Conservation (phyloP, 106 monocot species). For the Amphibolis antarctica region DNA sequence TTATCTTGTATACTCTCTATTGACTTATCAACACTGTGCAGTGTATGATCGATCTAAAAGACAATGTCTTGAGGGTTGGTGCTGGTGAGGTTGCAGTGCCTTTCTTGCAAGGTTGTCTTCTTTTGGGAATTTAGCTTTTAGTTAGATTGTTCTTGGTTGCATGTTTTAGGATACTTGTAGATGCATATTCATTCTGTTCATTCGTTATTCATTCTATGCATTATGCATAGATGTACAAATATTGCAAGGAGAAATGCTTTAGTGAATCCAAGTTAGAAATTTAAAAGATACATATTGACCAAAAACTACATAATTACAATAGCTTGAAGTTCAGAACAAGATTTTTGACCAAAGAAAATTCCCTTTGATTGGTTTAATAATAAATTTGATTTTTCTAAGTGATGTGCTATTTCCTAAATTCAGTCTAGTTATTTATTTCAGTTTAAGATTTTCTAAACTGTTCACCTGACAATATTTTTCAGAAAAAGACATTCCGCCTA, state of each 20-base stretch:
- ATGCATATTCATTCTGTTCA: background rate
- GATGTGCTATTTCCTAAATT: background rate
- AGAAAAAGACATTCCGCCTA: conserved; percentile 92
- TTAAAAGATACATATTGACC: too few relatives aligned
- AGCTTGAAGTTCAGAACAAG: too few relatives aligned
- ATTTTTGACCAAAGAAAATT: too few relatives aligned
- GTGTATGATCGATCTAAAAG: conserved; percentile 98
- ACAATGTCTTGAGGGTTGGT: conserved; percentile 93
- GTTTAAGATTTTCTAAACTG: conserved; percentile 1
- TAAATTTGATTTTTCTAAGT: background rate
- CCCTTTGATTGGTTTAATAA: background rate
- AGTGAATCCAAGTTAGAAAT: too few relatives aligned
- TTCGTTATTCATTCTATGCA: too few relatives aligned
- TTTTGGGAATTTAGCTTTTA: background rate
- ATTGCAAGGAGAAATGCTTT: too few relatives aligned
- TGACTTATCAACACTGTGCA: conserved; percentile 13
- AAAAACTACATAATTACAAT: too few relatives aligned
- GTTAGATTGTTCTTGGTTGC: background rate
- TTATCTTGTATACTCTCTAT: background rate
- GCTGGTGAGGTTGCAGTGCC: conserved; percentile 99
- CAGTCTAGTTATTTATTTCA: background rate
- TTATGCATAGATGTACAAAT: too few relatives aligned
- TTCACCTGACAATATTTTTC: conserved; percentile 11
- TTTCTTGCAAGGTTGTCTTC: conserved; percentile 71
- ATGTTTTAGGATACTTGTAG: background rate